phyloP scores from a whole-genome alignment of 2,329 filamentous ascomycete species.

The Cryphonectria radicalis region DNA sequence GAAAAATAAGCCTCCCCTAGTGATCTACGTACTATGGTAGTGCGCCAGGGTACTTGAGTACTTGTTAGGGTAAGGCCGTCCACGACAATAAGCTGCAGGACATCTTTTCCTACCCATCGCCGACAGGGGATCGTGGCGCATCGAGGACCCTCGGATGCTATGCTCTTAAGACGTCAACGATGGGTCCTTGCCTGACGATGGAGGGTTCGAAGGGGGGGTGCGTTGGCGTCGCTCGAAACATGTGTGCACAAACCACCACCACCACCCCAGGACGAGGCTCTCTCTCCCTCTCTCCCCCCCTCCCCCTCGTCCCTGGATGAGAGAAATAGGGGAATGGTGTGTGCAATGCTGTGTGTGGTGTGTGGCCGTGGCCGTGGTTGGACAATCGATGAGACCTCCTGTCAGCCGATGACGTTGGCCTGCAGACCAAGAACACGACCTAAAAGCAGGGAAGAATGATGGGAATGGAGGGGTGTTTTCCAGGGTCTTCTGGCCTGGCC shows the following conservation, averaged over 20 bases:
- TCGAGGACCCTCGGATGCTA: background rate
- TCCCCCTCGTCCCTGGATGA: background rate
- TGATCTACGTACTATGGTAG: background rate
- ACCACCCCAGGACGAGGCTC: background rate
- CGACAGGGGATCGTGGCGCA: slow-evolving; percentile 23
- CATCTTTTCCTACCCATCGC: slow-evolving; percentile 17
- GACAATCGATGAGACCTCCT: slow-evolving; percentile 16
- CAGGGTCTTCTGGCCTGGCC: slow-evolving; percentile 17
- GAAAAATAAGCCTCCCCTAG: background rate
- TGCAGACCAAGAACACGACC: slow-evolving; percentile 23
- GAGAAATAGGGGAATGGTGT: background rate
- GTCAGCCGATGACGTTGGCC: slow-evolving; percentile 29
- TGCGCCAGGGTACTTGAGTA: background rate
- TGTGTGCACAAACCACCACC: background rate
- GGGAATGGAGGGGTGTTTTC: background rate
- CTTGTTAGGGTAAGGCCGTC: background rate
- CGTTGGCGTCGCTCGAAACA: background rate
- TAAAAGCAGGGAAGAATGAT: slow-evolving; percentile 25
- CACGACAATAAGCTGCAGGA: background rate
- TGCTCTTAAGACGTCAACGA: background rate
- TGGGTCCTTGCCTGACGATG: background rate
- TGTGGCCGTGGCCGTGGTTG: slow-evolving; percentile 5
- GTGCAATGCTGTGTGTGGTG: background rate
- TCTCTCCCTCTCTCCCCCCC: background rate
- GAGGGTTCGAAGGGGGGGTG: too few relatives aligned